Evolutionary conservation across 805 yeast species (phyloP).

Genomic region (Ogataea ramenticola): DNA sequence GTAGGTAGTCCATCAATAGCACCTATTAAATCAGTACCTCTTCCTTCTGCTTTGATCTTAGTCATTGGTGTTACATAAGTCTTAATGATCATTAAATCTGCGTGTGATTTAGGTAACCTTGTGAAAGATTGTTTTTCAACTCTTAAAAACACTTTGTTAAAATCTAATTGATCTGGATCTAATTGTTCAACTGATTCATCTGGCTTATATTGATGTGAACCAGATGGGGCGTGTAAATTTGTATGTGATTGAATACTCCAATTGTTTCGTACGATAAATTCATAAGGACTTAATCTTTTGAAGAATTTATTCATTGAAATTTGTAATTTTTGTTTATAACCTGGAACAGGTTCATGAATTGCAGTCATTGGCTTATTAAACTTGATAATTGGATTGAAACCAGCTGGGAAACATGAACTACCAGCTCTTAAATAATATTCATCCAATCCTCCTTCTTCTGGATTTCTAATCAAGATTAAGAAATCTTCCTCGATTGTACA

Average conservation of each 20-base stretch:
- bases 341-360: conserved; percentile 71
- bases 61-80: conserved; percentile 52
- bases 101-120: conserved; percentile 40
- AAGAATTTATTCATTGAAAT: conserved; percentile 64
- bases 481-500: conserved; percentile 55
- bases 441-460: conserved; percentile 31
- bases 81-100: conserved; percentile 44
- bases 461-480: conserved; percentile 39
- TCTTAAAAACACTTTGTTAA: conserved; percentile 45
- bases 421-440: conserved; percentile 57
- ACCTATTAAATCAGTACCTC: conserved; percentile 42
- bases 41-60: conserved; percentile 36
- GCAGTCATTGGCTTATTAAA: conserved; percentile 47
- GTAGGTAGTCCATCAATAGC: conserved; percentile 61
- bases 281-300: conserved; percentile 42
- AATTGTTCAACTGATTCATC: conserved; percentile 29
- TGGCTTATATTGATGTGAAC: conserved; percentile 31
- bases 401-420: conserved; percentile 60
- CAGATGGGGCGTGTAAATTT: conserved; percentile 37
- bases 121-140: conserved; percentile 54
- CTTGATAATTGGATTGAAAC: conserved; percentile 56
- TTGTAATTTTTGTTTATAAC: conserved; percentile 47
- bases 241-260: conserved; percentile 66
- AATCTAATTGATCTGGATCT: conserved; percentile 30
- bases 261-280: conserved; percentile 56